These are phyloP conservation scores for Trametes elegans DNA, from an alignment of 768 basidiomycete genomes.

Conservation along the genomic window DNA sequence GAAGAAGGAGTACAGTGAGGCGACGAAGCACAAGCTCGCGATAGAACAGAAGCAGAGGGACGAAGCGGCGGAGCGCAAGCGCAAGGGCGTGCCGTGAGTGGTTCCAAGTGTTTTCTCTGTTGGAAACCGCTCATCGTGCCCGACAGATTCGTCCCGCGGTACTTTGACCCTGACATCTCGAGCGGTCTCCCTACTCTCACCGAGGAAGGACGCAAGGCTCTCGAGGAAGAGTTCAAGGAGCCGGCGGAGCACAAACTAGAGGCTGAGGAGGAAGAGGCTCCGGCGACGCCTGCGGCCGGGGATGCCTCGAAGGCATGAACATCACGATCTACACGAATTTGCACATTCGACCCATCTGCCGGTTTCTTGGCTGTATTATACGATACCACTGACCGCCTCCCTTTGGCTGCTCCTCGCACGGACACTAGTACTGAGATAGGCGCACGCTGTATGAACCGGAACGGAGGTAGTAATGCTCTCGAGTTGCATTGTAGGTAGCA, in stretches of 20 bases:
- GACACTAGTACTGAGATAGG: constrained; percentile 7
- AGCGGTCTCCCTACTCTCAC: constrained; percentile 71
- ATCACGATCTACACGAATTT: neutral
- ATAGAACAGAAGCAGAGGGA: constrained; percentile 96
- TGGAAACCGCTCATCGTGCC: neutral
- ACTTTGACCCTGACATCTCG: constrained; percentile 69
- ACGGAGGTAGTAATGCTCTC: constrained; percentile 4
- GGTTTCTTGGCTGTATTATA: constrained; percentile 7
- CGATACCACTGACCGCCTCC: constrained; percentile 14
- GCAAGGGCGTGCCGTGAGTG: constrained; percentile 74
- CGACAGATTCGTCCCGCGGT: constrained; percentile 67
- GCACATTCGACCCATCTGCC: neutral
- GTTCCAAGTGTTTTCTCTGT: neutral
- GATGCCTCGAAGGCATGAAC: constrained; percentile 9
- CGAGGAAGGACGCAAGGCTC: constrained; percentile 61
- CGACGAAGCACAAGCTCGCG: constrained; percentile 84
- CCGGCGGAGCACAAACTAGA: constrained; percentile 21
- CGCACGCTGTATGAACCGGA: constrained; percentile 8
- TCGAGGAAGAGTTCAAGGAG: constrained; percentile 66
- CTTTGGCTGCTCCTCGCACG: constrained; percentile 6
- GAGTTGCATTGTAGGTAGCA: neutral
- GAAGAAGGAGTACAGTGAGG: constrained; percentile 86
- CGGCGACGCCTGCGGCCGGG: neutral
- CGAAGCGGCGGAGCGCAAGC: constrained; percentile 82
- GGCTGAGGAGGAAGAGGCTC: neutral